Conservation (phyloP, 2,329 filamentous ascomycete species). For the Aspergillus brasiliensis region DNA sequence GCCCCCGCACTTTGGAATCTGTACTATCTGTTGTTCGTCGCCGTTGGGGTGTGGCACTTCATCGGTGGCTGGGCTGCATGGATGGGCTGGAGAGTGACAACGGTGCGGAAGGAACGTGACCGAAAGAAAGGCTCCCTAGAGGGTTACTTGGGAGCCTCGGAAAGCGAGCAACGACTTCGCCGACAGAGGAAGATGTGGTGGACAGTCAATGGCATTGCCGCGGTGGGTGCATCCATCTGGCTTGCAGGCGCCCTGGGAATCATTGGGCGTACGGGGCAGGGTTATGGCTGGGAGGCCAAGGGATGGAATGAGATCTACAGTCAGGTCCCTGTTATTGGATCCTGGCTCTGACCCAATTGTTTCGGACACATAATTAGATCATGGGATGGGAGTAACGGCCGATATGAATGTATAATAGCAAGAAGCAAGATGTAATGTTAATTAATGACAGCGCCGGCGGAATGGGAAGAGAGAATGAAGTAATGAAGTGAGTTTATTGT, state of each 20-base stretch:
- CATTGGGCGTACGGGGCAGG: constrained; percentile 70
- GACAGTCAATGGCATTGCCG: constrained; percentile 66
- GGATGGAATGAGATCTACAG: constrained; percentile 76
- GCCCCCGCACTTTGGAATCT: constrained; percentile 67
- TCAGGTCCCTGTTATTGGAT: constrained; percentile 59
- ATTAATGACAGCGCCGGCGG: neutral
- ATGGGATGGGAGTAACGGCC: neutral
- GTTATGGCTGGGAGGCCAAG: constrained; percentile 75
- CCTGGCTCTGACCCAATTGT: constrained; percentile 46
- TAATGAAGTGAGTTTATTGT: too few relatives aligned
- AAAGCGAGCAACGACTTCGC: constrained; percentile 55
- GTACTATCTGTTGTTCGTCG: constrained; percentile 70
- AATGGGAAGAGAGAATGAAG: too few relatives aligned
- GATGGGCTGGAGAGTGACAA: constrained; percentile 59
- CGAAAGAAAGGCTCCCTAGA: constrained; percentile 34
- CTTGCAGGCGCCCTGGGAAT: constrained; percentile 77
- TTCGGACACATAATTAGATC: neutral
- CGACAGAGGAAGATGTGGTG: constrained; percentile 68
- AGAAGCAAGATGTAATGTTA: neutral
- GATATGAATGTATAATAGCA: neutral
- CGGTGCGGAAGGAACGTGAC: constrained; percentile 29
- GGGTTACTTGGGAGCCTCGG: constrained; percentile 42
- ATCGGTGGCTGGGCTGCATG: constrained; percentile 85
- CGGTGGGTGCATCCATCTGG: constrained; percentile 68
- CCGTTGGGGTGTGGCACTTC: constrained; percentile 72